phyloP scores from a whole-genome alignment of 148 eudicot genomes.

The Camellia lanceoleosa region DNA sequence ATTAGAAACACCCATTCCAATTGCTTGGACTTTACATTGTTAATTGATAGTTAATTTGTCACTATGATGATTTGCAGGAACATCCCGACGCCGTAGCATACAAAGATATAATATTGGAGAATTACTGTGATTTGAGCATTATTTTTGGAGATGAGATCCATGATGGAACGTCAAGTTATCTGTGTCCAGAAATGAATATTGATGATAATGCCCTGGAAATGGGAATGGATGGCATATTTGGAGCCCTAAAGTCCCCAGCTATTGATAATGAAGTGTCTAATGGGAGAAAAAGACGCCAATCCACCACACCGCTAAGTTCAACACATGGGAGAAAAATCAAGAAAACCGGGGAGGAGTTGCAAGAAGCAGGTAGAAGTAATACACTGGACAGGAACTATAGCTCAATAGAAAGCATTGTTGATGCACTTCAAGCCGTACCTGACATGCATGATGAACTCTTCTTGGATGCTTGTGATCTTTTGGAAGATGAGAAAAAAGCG shows the following conservation, averaged over 20 bases:
- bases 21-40: not conserved
- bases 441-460: conserved; percentile 15
- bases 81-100: not conserved
- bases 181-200: not conserved
- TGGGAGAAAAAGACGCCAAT: conserved; percentile 1
- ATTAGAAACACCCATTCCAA: not conserved
- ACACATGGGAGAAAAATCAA: conserved; percentile 1
- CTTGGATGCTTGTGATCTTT: conserved; percentile 17
- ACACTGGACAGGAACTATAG: not conserved
- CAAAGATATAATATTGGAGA: conserved; percentile 11
- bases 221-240: conserved; percentile 7
- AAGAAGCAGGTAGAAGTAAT: not conserved
- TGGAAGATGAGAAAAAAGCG: conserved; percentile 17
- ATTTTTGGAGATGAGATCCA: not conserved
- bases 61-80: conserved; percentile 5
- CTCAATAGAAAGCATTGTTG: conserved; percentile 14
- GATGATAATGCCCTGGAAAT: not conserved
- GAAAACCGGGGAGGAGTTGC: conserved; percentile 7
- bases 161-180: not conserved
- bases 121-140: not conserved
- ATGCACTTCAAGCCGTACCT: conserved; percentile 15
- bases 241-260: not conserved
- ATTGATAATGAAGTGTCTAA: not conserved
- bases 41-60: not conserved
- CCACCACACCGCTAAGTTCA: not conserved